These are phyloP conservation scores for Tanacetum coccineum DNA, from an alignment of 129 eudicot genomes.

Conservation along the genomic window DNA sequence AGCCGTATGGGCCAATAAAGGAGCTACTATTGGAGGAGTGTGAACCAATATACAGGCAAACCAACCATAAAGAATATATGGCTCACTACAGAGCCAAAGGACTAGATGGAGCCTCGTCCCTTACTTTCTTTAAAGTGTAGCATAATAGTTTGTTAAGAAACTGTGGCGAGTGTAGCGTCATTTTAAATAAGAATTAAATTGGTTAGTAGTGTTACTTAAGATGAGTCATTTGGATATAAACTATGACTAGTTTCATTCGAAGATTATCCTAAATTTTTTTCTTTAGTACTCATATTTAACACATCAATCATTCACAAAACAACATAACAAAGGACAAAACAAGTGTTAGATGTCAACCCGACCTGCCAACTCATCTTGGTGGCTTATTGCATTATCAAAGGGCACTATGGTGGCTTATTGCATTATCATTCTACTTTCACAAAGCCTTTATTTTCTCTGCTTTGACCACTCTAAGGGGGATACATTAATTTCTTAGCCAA, in stretches of 20 bases:
- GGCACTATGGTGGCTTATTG: slow-evolving; percentile 2
- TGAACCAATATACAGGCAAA: slow-evolving; percentile 40
- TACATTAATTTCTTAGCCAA: neutral
- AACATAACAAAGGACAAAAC: no score
- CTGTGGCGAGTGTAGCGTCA: neutral
- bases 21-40: slow-evolving; percentile 39
- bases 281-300: no score
- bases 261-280: no score
- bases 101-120: slow-evolving; percentile 38
- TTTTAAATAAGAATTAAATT: neutral
- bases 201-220: no score
- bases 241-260: no score
- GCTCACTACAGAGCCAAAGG: slow-evolving; percentile 32
- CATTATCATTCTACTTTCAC: neutral
- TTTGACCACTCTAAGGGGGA: neutral
- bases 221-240: no score
- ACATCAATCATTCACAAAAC: no score
- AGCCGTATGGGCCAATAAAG: slow-evolving; percentile 39
- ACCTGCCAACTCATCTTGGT: no score
- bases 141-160: slow-evolving; percentile 5
- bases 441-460: no score
- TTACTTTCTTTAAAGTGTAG: slow-evolving; percentile 37
- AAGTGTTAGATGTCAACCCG: no score
- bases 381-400: neutral
- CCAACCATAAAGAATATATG: slow-evolving; percentile 36